Base-by-base conservation (phyloP, 2,329 filamentous ascomycete genomes). In the Teratosphaeria epicoccoides region DNA sequence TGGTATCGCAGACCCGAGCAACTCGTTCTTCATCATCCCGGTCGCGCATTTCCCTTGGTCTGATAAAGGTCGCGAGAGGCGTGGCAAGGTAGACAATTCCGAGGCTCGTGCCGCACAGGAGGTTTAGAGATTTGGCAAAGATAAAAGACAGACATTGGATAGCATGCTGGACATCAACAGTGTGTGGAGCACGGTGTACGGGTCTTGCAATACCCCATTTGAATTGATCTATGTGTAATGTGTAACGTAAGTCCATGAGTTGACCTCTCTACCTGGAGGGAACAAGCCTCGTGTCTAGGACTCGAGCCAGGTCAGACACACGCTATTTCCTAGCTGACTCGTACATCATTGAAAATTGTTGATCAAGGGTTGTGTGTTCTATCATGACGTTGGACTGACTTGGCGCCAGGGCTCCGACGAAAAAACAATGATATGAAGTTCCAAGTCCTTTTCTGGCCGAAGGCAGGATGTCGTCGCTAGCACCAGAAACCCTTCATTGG, bases 31-130 rank as follows among this genome's bases (percentile, higher is more conserved):
- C 77, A 78, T 93, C 69, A 82, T 95, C 56, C 91, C 90, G 49
- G 89, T 96, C 57, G 84, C 86, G 63, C 89, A 95, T 77, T 94
- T 96, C 78, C 91, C 90, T 50, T 96, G 91, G 91, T 91, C 87
- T 33, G 84, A 86, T 63, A 85, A 85, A 72, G 86, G 81, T 49
- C 80, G 79, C 56, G 77, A 82, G 69, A 69, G 67, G 55, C 79
- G 83, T 55, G 67, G 54, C 26, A 70, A 70, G 62, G 67, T 70
- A 45, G 66, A 74, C 66, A 75, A 75, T 68, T 63, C 60, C 47
- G 63, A 59, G 26, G 66, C 63, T 24, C 68, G 68, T 49, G 61
- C 58, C 28, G 64, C 49, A 26, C 57, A 62, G 52, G 37, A 47
- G 23, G 59, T 59, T 20, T 50, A 50, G n/a, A 50, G 3, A 17